phyloP scores from a whole-genome alignment of 2,329 filamentous ascomycete genomes.

The Moelleriella libera region DNA sequence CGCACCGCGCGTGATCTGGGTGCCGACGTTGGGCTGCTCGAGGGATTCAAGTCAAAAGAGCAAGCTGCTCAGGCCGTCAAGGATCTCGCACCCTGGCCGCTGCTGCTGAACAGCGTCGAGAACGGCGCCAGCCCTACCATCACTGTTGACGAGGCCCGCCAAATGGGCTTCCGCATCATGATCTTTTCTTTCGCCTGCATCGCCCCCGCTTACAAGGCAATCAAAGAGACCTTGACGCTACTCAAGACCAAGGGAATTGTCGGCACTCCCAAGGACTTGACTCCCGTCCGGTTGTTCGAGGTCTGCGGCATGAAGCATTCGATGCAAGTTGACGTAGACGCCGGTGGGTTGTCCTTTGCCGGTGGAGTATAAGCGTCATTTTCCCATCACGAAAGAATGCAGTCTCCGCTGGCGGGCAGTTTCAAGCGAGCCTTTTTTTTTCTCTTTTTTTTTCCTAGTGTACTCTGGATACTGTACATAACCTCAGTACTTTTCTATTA shows the following conservation, averaged over 20 bases:
- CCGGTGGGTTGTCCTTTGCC: constrained; percentile 7
- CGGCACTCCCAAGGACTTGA: constrained; percentile 26
- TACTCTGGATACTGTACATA: too few species aligned
- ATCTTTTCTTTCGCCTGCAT: constrained; percentile 29
- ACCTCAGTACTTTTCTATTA: too few species aligned
- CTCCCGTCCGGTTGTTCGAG: constrained; percentile 33
- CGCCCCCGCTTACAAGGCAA: constrained; percentile 30
- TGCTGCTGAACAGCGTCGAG: constrained; percentile 44
- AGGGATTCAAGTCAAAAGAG: constrained; percentile 38
- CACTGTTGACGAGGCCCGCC: constrained; percentile 34
- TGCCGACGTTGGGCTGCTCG: constrained; percentile 45
- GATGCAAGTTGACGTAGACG: constrained; percentile 29
- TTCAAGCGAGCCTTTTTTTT: not conserved
- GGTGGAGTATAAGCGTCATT: constrained; percentile 2
- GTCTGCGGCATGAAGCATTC: constrained; percentile 35
- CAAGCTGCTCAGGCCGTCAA: constrained; percentile 31
- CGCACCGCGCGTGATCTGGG: constrained; percentile 35
- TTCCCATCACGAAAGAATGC: not conserved
- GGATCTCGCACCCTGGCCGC: constrained; percentile 32
- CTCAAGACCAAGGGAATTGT: constrained; percentile 24
- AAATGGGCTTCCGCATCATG: constrained; percentile 43
- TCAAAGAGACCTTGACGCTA: constrained; percentile 21
- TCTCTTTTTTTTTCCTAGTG: not conserved
- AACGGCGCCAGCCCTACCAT: constrained; percentile 41
- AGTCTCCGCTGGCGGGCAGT: not conserved